Evolutionary conservation across 2,329 filamentous ascomycete genomes (phyloP).

Genomic region (Aspergillus sp.): DNA sequence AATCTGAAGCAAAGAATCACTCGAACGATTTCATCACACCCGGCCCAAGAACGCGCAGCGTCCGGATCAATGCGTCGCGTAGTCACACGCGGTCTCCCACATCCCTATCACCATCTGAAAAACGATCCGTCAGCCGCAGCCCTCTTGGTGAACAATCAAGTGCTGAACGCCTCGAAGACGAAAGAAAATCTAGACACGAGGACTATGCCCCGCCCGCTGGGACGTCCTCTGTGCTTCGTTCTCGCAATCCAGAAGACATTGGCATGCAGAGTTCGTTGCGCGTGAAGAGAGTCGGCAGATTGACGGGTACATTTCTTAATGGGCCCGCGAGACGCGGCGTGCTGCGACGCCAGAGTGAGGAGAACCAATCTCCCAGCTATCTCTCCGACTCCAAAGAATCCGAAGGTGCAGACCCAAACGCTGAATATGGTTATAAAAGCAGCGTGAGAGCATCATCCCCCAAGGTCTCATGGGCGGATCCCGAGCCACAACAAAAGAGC

Average conservation of each 20-base stretch:
- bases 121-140: constrained; percentile 30
- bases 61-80: constrained; percentile 42
- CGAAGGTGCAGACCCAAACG: constrained; percentile 28
- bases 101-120: constrained; percentile 38
- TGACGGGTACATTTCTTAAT: constrained; percentile 74
- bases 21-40: constrained; percentile 47
- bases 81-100: constrained; percentile 43
- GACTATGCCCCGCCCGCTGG: constrained; percentile 33
- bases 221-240: constrained; percentile 38
- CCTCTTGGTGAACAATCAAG: constrained; percentile 32
- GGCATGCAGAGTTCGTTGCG: constrained; percentile 73
- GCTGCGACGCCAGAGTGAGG: constrained; percentile 60
- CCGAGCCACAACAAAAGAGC: constrained; percentile 26
- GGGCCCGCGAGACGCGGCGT: constrained; percentile 76
- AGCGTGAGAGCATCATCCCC: constrained; percentile 30
- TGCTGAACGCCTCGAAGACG: constrained; percentile 35
- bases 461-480: constrained; percentile 39
- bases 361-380: constrained; percentile 49
- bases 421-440: constrained; percentile 25
- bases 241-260: constrained; percentile 59
- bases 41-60: constrained; percentile 44
- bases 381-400: constrained; percentile 29
- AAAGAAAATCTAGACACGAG: constrained; percentile 31
- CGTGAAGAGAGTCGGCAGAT: constrained; percentile 72
- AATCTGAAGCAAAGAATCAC: constrained; percentile 24